Evolutionary conservation across 352 stramenopile genomes (phyloP), one percentile per base, ranked within the genome.

Genomic region (Globisporangium paddicum): DNA sequence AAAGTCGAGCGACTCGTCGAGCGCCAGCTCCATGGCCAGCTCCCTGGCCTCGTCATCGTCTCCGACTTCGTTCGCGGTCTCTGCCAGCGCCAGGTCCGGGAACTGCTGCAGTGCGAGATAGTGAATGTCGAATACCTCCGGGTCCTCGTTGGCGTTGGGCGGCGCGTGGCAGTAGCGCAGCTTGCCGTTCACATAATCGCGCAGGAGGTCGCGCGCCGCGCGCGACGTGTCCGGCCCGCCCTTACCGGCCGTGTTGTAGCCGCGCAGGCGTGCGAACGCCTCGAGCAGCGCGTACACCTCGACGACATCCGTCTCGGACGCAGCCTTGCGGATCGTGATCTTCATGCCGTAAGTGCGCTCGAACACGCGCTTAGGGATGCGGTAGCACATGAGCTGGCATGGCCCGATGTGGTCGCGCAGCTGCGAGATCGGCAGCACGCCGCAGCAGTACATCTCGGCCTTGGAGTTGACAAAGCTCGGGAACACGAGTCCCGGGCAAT

Each of bases 401-500:
- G 98, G 96, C 25, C 86, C 84, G 40, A 96, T 69, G 73, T 98
- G 91, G 72, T 99, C 96, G 40, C 97, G 83, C 66, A 99, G 94
- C 69, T 99, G 96, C 26, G 96, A 97, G 67, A 99, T 98, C 19
- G 97, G 98, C 34, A 99, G 91, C 47, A 99, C 96, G 46, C 97
- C 97, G 53, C 97, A 98, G 67, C 96, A 98, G 63, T 99, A 97
- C 87, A 99, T 97, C 63, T 99, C 98, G 11, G 96, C 97, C 62
- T 98, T 98, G 26, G 93, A 95, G 63, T 92, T 98, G 28, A 99
- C 97, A 68, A 99, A 99, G 40, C 94, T 98, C 3, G 98, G 98
- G 77, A 99, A 99, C 8, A 99, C 98, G 19, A 99, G 83, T 67
- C 98, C 98, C 6, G 98, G 98, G 70, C 98, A 99, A 93, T 99